A percentile compares a stretch with the other conserved stretches of the same genome.
These are phyloP conservation scores for Nitzschia sp. DNA, from an alignment of 108 stramenopile genomes.

Conservation along the genomic window DNA sequence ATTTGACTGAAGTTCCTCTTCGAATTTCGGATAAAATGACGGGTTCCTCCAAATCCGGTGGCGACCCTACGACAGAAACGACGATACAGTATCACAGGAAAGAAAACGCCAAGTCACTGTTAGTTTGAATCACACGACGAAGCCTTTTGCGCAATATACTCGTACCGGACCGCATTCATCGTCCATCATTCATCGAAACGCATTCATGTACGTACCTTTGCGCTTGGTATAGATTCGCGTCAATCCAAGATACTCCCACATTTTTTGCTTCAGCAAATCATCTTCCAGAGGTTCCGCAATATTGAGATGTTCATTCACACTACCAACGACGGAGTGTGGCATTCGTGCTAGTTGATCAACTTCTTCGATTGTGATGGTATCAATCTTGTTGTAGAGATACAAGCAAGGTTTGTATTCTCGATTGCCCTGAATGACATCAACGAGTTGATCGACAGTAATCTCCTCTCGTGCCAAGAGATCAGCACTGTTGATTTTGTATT, in stretches of 20 bases:
- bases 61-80: slow-evolving; percentile 36
- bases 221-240: slow-evolving; percentile 97
- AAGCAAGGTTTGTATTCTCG: slow-evolving; percentile 94
- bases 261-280: slow-evolving; percentile 76
- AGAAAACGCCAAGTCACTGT: too few relatives aligned
- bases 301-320: slow-evolving; percentile 86
- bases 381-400: slow-evolving; percentile 99
- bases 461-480: slow-evolving; percentile 96
- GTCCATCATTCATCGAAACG: not conserved
- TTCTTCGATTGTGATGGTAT: slow-evolving; percentile 96
- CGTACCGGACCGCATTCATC: not conserved
- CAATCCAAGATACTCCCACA: slow-evolving; percentile 98
- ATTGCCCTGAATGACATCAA: slow-evolving; percentile 97
- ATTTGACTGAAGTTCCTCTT: slow-evolving; percentile 80
- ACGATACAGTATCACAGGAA: not conserved
- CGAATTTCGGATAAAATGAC: slow-evolving; percentile 94
- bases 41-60: slow-evolving; percentile 96
- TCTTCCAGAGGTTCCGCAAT: slow-evolving; percentile 74
- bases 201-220: slow-evolving; percentile 53
- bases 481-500: slow-evolving; percentile 94
- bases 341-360: slow-evolving; percentile 95
- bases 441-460: slow-evolving; percentile 94
- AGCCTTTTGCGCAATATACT: not conserved
- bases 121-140: too few relatives aligned
- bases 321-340: slow-evolving; percentile 94